Conservation (phyloP, 106 monocot genomes). For the Posidonia australis region DNA sequence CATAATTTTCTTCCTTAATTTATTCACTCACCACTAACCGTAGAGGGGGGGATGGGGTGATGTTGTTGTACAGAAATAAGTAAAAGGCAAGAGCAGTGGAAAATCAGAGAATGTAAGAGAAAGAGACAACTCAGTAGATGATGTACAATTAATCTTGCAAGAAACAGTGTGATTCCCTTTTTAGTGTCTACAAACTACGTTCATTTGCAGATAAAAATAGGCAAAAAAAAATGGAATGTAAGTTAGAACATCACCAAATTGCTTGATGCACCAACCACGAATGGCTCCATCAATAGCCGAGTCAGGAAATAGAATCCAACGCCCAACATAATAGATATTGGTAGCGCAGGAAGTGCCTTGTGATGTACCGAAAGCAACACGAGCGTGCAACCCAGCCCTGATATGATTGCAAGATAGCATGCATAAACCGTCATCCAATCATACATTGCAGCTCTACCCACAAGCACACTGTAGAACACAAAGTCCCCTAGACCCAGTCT, state of each 20-base stretch:
- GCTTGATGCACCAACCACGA: slow-evolving; percentile 77
- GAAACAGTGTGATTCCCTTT: no score
- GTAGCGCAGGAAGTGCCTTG: slow-evolving; percentile 76
- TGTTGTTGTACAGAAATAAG: no score
- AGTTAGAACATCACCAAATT: slow-evolving; percentile 93
- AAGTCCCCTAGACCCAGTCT: slow-evolving; percentile 84
- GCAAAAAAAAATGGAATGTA: background rate
- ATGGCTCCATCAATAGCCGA: slow-evolving; percentile 81
- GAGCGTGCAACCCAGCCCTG: slow-evolving; percentile 84
- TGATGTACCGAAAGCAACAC: slow-evolving; percentile 58
- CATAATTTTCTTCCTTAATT: no score
- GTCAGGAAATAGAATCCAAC: slow-evolving; percentile 85
- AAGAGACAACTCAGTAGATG: no score
- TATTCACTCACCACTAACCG: no score
- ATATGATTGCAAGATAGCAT: slow-evolving; percentile 81
- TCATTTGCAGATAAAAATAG: no score
- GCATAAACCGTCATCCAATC: slow-evolving; percentile 96
- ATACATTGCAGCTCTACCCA: slow-evolving; percentile 92
- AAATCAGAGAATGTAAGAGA: no score
- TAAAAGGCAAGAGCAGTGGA: no score
- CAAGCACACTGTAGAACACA: slow-evolving; percentile 89
- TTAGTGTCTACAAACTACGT: no score
- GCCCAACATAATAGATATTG: slow-evolving; percentile 79
- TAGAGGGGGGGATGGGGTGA: no score
- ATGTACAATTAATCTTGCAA: no score